Evolutionary conservation across 1,284 basidiomycete species (phyloP), one percentile per base, ranked within the genome.

Genomic region (Rhodotorula sp.): DNA sequence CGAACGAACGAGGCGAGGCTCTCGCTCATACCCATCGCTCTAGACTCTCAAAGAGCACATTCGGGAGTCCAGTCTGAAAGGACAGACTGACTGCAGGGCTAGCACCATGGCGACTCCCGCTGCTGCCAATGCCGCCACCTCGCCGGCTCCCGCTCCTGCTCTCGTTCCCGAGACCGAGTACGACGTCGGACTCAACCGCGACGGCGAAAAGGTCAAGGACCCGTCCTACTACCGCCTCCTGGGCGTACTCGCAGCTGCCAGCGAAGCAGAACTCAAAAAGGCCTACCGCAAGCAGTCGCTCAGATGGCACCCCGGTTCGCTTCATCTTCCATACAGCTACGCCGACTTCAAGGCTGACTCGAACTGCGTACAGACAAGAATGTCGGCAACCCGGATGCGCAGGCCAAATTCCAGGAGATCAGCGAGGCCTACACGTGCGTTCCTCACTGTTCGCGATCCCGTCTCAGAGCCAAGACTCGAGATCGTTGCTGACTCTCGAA

Each of bases 221-320:
- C 60, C 60, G 1, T 57, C 51, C 15, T 68, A 63, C 58, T 72
- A 72, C 29, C 59, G 58, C 29, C 58, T 76, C 16, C 58, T 76
- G 20, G 70, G 67, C 47, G 49, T 76, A 20, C 56, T 47, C 29
- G 73, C 58, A 8, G 54, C 71, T 39, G 68, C 64, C 5, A 61
- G 65, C 15, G 73, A 75, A 6, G 70, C 63, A 1, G 51, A 54
- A 26, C 59, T 76, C 58, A 73, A 73, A 77, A 99, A 98, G 85
- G 93, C 92, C 2, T 98, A 98, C 83, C 86, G 96, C 75, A 97
- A 92, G 82, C 89, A 91, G 74, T 95, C 96, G 31, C 95, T 98
- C 86, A 91, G 92, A 86, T 93, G 93, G 70, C 78, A 85, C 80
- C 76, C 79, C 10, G 80, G 81, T 75, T 18, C 54, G 54, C n/a